Evolutionary conservation across 2,329 filamentous ascomycete species (phyloP).

Genomic region (Pseudogymnoascus sp.): DNA sequence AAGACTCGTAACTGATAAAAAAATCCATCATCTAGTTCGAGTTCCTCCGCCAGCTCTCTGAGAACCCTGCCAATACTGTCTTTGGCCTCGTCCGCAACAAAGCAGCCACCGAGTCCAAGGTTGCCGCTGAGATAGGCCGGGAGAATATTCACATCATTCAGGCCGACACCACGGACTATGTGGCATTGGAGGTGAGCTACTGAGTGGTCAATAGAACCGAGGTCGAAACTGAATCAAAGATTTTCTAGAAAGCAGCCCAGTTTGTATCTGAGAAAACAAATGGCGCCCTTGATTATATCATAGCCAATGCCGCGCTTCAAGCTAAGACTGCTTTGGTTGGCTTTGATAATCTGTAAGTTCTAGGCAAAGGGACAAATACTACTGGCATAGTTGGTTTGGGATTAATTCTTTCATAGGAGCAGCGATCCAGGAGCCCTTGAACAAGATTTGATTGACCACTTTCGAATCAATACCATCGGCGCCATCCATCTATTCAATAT

Average conservation of each 20-base stretch:
- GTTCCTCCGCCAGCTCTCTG: conserved; percentile 42
- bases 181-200: conserved; percentile 20
- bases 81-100: conserved; percentile 46
- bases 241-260: conserved; percentile 21
- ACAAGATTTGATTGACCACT: conserved; percentile 29
- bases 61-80: conserved; percentile 37
- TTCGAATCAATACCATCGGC: conserved; percentile 46
- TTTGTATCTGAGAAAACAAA: conserved; percentile 32
- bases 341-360: conserved; percentile 37
- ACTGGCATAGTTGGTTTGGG: conserved; percentile 12
- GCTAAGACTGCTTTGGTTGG: conserved; percentile 25
- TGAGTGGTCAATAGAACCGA: conserved; percentile 14
- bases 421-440: conserved; percentile 31
- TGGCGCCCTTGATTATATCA: conserved; percentile 44
- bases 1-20: conserved; percentile 17
- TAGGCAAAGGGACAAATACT: conserved; percentile 6
- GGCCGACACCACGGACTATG: conserved; percentile 18
- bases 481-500: conserved; percentile 47
- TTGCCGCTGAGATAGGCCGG: conserved; percentile 35
- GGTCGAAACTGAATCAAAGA: conserved; percentile 16
- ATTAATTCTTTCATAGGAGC: conserved; percentile 20
- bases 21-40: conserved; percentile 37
- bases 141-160: conserved; percentile 21
- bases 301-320: conserved; percentile 43
- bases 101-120: conserved; percentile 37